Conservation (phyloP, 2,329 filamentous ascomycete genomes). For the Aureobasidium zeae region DNA sequence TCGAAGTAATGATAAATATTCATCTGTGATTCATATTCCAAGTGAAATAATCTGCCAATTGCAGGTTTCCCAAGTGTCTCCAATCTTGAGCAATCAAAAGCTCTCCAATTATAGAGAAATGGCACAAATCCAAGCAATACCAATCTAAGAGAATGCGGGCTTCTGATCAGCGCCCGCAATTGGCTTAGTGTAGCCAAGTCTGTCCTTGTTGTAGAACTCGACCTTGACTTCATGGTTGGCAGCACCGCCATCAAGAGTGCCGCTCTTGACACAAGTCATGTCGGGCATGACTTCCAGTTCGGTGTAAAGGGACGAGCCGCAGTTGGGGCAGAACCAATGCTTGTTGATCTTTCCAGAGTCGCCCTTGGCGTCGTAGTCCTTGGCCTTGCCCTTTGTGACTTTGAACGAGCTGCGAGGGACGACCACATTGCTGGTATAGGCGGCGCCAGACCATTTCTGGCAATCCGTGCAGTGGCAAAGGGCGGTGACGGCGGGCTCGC, state of each 20-base stretch:
- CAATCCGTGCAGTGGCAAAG: slow-evolving; percentile 48
- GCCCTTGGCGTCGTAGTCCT: slow-evolving; percentile 40
- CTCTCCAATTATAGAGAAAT: neutral
- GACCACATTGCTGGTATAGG: slow-evolving; percentile 47
- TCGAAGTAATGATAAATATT: too few species aligned
- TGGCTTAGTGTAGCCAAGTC: slow-evolving; percentile 36
- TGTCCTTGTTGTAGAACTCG: slow-evolving; percentile 47
- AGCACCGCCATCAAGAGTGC: slow-evolving; percentile 41
- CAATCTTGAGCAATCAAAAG: neutral
- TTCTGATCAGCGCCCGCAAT: slow-evolving; percentile 43
- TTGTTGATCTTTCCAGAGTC: slow-evolving; percentile 46
- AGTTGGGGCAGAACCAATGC: slow-evolving; percentile 47
- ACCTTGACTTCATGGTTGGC: slow-evolving; percentile 38
- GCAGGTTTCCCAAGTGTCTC: neutral
- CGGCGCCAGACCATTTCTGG: slow-evolving; percentile 47
- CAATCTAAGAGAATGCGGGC: slow-evolving; percentile 23
- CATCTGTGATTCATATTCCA: too few species aligned
- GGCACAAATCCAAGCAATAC: neutral
- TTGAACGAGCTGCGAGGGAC: slow-evolving; percentile 40
- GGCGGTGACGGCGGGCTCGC: slow-evolving; percentile 35
- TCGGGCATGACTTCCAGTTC: slow-evolving; percentile 47
- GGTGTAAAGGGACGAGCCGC: slow-evolving; percentile 44
- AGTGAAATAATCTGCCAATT: neutral
- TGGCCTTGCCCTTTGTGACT: slow-evolving; percentile 43
- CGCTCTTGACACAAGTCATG: slow-evolving; percentile 43